phyloP scores from a whole-genome alignment of 306 rosid species.

The Cucurbita maxima region DNA sequence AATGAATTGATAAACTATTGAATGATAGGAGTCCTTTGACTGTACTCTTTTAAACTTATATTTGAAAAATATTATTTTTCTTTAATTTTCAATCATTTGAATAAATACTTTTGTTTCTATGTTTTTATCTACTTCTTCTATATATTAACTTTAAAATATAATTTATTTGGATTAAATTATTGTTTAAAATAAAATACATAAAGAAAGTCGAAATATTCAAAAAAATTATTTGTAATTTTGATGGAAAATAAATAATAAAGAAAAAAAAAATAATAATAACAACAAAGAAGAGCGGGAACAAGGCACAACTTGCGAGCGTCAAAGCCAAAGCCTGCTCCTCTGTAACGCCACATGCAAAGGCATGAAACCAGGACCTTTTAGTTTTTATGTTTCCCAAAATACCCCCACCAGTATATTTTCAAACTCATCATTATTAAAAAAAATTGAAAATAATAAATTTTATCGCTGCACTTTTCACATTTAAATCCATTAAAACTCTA shows the following conservation, averaged over 20 bases:
- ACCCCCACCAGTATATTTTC: conserved; percentile 11
- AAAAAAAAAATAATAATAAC: conserved; percentile 9
- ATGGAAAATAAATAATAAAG: conserved; percentile 13
- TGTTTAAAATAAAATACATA: too few species aligned
- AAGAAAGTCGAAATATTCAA: too few species aligned
- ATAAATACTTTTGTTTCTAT: too few species aligned
- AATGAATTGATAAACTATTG: not conserved
- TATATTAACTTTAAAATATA: not conserved
- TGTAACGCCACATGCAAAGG: conserved; percentile 64
- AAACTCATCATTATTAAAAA: not conserved
- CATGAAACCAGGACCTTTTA: conserved; percentile 25
- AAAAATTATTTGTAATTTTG: not conserved
- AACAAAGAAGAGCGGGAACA: conserved; percentile 20
- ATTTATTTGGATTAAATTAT: not conserved
- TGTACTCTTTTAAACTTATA: not conserved
- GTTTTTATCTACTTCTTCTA: not conserved
- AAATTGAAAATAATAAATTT: too few species aligned
- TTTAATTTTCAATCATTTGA: too few species aligned
- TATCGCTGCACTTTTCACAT: too few species aligned
- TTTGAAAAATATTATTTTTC: not conserved
- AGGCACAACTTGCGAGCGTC: conserved; percentile 44
- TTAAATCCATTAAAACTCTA: too few species aligned
- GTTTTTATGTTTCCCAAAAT: conserved; percentile 8
- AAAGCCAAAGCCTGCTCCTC: conserved; percentile 54
- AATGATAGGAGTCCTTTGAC: not conserved